Percentiles rank a stretch among this genome's conserved stretches.
These are phyloP conservation scores for Salix exigua DNA, from an alignment of 345 rosid genomes.

Conservation along the genomic window DNA sequence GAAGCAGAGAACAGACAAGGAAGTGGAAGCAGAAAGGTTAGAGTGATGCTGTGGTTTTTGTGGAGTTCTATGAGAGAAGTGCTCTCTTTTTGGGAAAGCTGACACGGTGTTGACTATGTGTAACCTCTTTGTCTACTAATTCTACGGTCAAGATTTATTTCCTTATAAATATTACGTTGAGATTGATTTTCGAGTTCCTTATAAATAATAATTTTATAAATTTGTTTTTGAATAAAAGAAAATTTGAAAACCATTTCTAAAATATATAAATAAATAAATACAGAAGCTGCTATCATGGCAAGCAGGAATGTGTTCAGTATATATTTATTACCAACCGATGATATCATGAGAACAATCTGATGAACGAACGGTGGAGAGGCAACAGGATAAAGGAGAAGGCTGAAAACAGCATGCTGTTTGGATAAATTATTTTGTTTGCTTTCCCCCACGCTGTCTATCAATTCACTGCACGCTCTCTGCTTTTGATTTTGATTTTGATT, in stretches of 20 bases:
- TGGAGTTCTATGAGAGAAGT: conserved; percentile 26
- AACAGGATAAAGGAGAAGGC: not conserved
- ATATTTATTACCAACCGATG: not conserved
- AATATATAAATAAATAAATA: no score
- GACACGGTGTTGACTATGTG: conserved; percentile 49
- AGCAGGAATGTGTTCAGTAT: no score
- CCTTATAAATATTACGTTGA: not conserved
- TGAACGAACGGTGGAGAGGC: conserved; percentile 2
- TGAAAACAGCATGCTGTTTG: not conserved
- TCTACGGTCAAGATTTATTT: conserved; percentile 45
- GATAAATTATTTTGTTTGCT: conserved; percentile 1
- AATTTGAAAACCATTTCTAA: no score
- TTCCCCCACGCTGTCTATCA: conserved; percentile 1
- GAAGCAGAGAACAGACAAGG: conserved; percentile 29
- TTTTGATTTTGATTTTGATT: conserved; percentile 13
- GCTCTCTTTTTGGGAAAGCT: conserved; percentile 45
- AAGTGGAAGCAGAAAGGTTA: conserved; percentile 15
- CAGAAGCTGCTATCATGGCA: no score
- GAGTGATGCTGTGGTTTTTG: conserved; percentile 18
- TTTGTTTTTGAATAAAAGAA: no score
- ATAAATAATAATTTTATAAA: no score
- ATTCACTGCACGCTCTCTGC: conserved; percentile 49
- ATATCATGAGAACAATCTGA: not conserved
- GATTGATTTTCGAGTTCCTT: no score
- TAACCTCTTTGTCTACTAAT: conserved; percentile 24